Conservation (phyloP, 495 filamentous ascomycete genomes). For the Schizothecium vesticola region DNA sequence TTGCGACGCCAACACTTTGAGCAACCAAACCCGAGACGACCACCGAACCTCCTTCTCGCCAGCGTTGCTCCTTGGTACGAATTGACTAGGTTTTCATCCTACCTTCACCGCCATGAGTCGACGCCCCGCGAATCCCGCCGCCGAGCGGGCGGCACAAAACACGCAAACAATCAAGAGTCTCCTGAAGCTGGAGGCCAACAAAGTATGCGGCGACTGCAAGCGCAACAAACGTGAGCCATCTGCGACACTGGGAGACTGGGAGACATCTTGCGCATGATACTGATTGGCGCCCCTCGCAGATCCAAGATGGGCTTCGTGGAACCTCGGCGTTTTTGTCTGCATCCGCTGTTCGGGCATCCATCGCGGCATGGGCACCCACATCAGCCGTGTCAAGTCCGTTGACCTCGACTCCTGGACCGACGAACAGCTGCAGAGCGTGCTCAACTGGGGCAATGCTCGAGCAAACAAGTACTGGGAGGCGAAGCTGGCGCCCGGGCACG, state of each 20-base stretch:
- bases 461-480: conserved; percentile 99
- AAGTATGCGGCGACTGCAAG: conserved; percentile 97
- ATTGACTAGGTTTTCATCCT: neutral
- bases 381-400: conserved; percentile 95
- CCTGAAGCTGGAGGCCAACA: conserved; percentile 88
- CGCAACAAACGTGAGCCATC: conserved; percentile 80
- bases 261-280: neutral
- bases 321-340: conserved; percentile 90
- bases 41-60: neutral
- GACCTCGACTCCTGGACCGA: conserved; percentile 98
- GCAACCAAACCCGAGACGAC: neutral
- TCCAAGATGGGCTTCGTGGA: conserved; percentile 98
- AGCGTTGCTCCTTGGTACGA: neutral
- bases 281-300: conserved; percentile 46
- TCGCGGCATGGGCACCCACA: conserved; percentile 97
- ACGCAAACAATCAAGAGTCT: conserved; percentile 84
- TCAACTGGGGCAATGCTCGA: conserved; percentile 90
- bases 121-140: conserved; percentile 65
- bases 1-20: neutral
- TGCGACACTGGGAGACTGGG: neutral
- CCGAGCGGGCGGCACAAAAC: conserved; percentile 80
- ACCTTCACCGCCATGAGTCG: conserved; percentile 67
- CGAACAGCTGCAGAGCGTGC: conserved; percentile 86
- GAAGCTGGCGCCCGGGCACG: conserved; percentile 83
- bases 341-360: conserved; percentile 98